Base-by-base conservation (phyloP, 495 filamentous ascomycete species). In the Cairneyella variabilis region DNA sequence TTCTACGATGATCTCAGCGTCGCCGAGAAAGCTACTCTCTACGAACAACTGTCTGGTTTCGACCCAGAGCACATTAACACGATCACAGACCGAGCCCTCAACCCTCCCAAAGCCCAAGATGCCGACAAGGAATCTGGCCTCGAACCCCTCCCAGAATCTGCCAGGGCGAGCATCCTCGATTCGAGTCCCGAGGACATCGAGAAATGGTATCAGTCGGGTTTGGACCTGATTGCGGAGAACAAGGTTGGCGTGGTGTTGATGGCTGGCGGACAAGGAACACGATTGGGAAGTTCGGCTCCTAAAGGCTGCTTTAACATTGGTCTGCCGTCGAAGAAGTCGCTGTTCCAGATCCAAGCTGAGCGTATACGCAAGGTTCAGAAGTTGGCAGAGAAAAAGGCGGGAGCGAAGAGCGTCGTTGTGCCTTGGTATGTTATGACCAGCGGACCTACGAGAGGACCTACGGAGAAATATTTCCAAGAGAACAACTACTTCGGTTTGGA, bases 351-450 rank as follows among this genome's bases (percentile, higher is more conserved):
- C 50, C 95, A 97, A 70, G 93, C 86, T 14, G 89, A 99, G 82
- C 74, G 95, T 38, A 99, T 99, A 61, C 71, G 73, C 52, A 91
- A 88, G 74, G 70, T 96, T n/a, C 89, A 97, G 70, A 65, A 81
- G 49, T 71, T 97, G 50, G 91, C 91, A n/a, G 73, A 79, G 48
- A 84, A 88, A 74, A 75, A 80, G 54, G 77, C 83, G 44, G 79
- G 79, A 16, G 64, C 73, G 58, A 76, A 79, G 53, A 52, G 58
- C 43, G 85, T 88, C 26, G 79, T 85, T 7, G 84, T 99, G 26
- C 95, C 93, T 6, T 99, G 93, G 93, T 99, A 97, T 73, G 86
- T 99, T 64, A 99, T 99, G 93, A 99, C 93, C 55, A 95, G 90
- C 61, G 93, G 93, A 9, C 95, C 93, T n/a, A 99, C 93, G 11